Percentiles rank a stretch among this genome's conserved stretches.
These are phyloP conservation scores for Boletus insuetus DNA, from an alignment of 768 basidiomycete genomes.

Conservation along the genomic window DNA sequence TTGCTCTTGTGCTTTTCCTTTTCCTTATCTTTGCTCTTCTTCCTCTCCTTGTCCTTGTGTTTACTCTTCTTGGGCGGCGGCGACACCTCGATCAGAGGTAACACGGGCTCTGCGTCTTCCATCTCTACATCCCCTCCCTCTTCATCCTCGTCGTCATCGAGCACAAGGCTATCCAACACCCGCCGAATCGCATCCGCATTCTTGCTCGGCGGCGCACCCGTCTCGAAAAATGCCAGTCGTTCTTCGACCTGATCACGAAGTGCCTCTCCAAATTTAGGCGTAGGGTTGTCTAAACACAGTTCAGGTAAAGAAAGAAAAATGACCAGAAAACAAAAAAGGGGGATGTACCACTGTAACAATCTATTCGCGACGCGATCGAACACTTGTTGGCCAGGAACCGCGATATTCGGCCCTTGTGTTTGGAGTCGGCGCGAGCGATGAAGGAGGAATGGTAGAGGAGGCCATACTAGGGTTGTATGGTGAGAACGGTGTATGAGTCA, in stretches of 20 bases:
- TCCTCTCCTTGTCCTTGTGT: conserved; percentile 34
- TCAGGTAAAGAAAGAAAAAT: too few species aligned
- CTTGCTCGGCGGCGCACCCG: conserved; percentile 83
- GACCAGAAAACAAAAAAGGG: too few species aligned
- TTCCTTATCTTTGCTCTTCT: conserved; percentile 5
- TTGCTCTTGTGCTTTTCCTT: background rate
- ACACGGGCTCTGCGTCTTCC: conserved; percentile 40
- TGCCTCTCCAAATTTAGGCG: conserved; percentile 93
- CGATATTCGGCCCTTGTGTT: conserved; percentile 96
- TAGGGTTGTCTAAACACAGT: conserved; percentile 66
- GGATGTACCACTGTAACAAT: conserved; percentile 80
- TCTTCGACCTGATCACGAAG: conserved; percentile 94
- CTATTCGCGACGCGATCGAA: conserved; percentile 94
- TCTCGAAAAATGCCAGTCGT: conserved; percentile 91
- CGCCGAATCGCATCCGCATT: conserved; percentile 91
- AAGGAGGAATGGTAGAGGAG: conserved; percentile 97
- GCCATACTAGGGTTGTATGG: conserved; percentile 66
- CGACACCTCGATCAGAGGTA: conserved; percentile 59
- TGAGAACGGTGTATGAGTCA: background rate
- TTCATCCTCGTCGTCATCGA: conserved; percentile 61
- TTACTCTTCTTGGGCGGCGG: conserved; percentile 64
- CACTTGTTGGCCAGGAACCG: conserved; percentile 99
- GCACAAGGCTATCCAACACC: conserved; percentile 73
- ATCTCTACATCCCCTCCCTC: conserved; percentile 44
- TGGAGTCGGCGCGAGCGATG: conserved; percentile 91